Conservation (phyloP, 1,284 basidiomycete species). For the Schizopora paradoxa region DNA sequence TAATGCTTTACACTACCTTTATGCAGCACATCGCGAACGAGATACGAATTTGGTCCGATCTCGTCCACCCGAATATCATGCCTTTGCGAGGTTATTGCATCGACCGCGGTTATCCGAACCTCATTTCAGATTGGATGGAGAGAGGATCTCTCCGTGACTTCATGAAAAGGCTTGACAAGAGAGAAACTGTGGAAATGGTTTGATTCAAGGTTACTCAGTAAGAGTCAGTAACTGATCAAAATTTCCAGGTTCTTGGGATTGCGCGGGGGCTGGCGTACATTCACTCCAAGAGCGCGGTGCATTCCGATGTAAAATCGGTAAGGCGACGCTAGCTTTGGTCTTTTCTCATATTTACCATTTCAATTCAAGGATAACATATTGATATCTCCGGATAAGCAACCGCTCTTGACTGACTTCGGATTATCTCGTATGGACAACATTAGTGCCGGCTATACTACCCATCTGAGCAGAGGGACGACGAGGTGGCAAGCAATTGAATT, state of each 20-base stretch:
- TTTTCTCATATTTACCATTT: too few relatives aligned
- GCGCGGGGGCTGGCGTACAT: conserved; percentile 8
- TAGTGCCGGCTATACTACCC: conserved; percentile 1
- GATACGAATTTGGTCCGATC: conserved; percentile 11
- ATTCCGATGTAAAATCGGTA: conserved; percentile 12
- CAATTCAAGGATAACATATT: conserved; percentile 10
- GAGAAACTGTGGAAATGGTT: conserved; percentile 6
- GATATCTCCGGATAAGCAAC: not conserved
- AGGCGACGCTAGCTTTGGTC: not conserved
- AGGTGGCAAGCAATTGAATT: conserved; percentile 8
- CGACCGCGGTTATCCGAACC: conserved; percentile 5
- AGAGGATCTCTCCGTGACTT: conserved; percentile 2
- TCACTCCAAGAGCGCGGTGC: conserved; percentile 3
- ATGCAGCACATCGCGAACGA: conserved; percentile 9
- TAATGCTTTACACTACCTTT: too few relatives aligned
- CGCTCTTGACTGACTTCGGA: conserved; percentile 11
- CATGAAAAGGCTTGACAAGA: not conserved
- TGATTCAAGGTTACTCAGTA: not conserved
- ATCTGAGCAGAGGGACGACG: conserved; percentile 5
- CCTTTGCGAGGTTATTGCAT: not conserved
- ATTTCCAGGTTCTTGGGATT: conserved; percentile 6
- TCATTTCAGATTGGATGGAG: conserved; percentile 15
- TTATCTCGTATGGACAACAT: not conserved
- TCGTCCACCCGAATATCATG: conserved; percentile 7
- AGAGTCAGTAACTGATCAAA: not conserved